A percentile compares a stretch with the other conserved stretches of the same genome.
Conservation (phyloP, 2,329 filamentous ascomycete genomes). For the Epicoccum nigrum region DNA sequence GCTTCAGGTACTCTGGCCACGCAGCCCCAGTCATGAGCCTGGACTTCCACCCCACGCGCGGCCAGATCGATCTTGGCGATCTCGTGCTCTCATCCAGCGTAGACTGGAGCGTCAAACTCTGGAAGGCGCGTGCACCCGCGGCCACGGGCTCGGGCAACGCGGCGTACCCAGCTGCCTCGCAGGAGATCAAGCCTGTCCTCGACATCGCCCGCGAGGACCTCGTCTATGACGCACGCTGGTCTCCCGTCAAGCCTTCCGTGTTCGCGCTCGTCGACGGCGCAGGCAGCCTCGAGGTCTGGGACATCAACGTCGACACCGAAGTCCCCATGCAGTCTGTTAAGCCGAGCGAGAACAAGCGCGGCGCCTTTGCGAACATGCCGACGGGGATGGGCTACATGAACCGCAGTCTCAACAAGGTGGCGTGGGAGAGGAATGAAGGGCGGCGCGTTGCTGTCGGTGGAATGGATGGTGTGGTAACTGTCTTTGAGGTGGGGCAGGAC, state of each 20-base stretch:
- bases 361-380: slow-evolving; percentile 45
- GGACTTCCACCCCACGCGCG: slow-evolving; percentile 90
- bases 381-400: slow-evolving; percentile 67
- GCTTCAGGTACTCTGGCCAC: slow-evolving; percentile 87
- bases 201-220: slow-evolving; percentile 95
- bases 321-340: slow-evolving; percentile 83
- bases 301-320: slow-evolving; percentile 89
- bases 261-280: slow-evolving; percentile 95
- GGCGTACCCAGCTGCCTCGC: slow-evolving; percentile 44
- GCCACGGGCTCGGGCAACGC: slow-evolving; percentile 61
- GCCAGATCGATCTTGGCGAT: slow-evolving; percentile 92
- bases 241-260: slow-evolving; percentile 88
- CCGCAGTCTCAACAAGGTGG: slow-evolving; percentile 89
- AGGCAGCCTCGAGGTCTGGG: slow-evolving; percentile 92
- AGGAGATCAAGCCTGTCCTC: slow-evolving; percentile 74
- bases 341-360: slow-evolving; percentile 62
- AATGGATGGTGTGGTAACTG: slow-evolving; percentile 85
- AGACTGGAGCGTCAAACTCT: slow-evolving; percentile 97
- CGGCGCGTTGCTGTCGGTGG: slow-evolving; percentile 87
- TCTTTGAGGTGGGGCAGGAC: slow-evolving; percentile 88
- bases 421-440: slow-evolving; percentile 91
- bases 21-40: slow-evolving; percentile 94
- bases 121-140: slow-evolving; percentile 86
- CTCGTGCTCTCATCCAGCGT: slow-evolving; percentile 89
- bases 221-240: slow-evolving; percentile 96